Conservation (phyloP, 2,329 filamentous ascomycete species). For the Pseudomassariella vexata region DNA sequence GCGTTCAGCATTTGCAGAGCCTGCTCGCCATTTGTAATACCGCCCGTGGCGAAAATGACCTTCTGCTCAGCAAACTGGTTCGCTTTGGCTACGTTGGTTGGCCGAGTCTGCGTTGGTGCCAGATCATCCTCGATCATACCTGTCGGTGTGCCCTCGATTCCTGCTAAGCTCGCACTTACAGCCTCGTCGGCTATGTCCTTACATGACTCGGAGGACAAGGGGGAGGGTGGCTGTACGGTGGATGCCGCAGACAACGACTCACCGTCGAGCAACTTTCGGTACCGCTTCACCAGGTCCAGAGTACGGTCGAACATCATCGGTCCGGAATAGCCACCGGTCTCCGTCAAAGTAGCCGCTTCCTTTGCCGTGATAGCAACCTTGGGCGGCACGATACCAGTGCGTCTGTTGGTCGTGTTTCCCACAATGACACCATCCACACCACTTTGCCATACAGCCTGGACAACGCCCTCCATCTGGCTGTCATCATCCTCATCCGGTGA, state of each 20-base stretch:
- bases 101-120: slow-evolving; percentile 16
- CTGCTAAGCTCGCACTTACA: slow-evolving; percentile 25
- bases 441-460: slow-evolving; percentile 73
- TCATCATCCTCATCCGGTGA: slow-evolving; percentile 90
- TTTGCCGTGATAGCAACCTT: slow-evolving; percentile 57
- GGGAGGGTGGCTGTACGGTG: too few relatives aligned
- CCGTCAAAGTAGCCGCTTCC: slow-evolving; percentile 63
- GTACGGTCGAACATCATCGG: slow-evolving; percentile 83
- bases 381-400: slow-evolving; percentile 63
- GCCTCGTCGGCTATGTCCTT: slow-evolving; percentile 24
- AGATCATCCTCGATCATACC: slow-evolving; percentile 18
- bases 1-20: slow-evolving; percentile 78
- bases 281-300: slow-evolving; percentile 70
- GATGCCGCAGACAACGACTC: slow-evolving; percentile 30
- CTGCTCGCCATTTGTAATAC: slow-evolving; percentile 83
- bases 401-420: slow-evolving; percentile 89
- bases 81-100: slow-evolving; percentile 75
- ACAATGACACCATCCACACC: slow-evolving; percentile 95
- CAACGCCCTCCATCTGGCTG: slow-evolving; percentile 80
- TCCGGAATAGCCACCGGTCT: slow-evolving; percentile 86
- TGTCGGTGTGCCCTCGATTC: slow-evolving; percentile 25
- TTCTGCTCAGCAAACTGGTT: slow-evolving; percentile 68
- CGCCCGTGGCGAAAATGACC: slow-evolving; percentile 88
- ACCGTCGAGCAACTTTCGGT: slow-evolving; percentile 63
- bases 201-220: too few relatives aligned